Conservation (phyloP, 164 flowering plant species). For the Magnolia officinalis region DNA sequence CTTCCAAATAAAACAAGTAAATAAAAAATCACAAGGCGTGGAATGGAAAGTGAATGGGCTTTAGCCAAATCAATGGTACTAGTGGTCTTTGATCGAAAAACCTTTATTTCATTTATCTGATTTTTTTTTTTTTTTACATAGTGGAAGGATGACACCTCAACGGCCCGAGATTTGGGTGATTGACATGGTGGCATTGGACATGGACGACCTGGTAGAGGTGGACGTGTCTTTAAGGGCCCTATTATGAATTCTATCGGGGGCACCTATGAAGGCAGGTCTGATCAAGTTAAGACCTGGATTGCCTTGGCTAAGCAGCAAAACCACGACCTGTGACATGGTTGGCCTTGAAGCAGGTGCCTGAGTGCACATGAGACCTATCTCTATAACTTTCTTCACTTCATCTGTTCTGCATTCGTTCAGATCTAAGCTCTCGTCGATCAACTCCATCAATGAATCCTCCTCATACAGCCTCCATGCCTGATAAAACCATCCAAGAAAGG, state of each 20-base stretch:
- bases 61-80: too few relatives aligned
- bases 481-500: constrained; percentile 2
- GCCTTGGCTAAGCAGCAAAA: constrained; percentile 24
- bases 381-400: constrained; percentile 35
- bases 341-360: constrained; percentile 39
- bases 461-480: constrained; percentile 53
- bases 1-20: too few relatives aligned
- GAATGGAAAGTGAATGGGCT: too few relatives aligned
- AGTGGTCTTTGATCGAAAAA: too few relatives aligned
- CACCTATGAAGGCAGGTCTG: constrained; percentile 30
- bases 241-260: background rate
- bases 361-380: constrained; percentile 46
- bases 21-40: too few relatives aligned
- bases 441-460: constrained; percentile 20
- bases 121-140: too few relatives aligned
- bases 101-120: too few relatives aligned
- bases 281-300: constrained; percentile 7
- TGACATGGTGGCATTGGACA: background rate
- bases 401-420: constrained; percentile 20
- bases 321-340: constrained; percentile 46
- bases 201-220: background rate
- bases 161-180: constrained; percentile 1
- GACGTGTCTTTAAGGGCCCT: background rate
- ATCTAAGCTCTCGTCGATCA: constrained; percentile 39
- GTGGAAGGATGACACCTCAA: background rate